Evolutionary conservation across 352 stramenopile genomes (phyloP), one percentile per base, ranked within the genome.

Genomic region (Elongisporangium undulatum): DNA sequence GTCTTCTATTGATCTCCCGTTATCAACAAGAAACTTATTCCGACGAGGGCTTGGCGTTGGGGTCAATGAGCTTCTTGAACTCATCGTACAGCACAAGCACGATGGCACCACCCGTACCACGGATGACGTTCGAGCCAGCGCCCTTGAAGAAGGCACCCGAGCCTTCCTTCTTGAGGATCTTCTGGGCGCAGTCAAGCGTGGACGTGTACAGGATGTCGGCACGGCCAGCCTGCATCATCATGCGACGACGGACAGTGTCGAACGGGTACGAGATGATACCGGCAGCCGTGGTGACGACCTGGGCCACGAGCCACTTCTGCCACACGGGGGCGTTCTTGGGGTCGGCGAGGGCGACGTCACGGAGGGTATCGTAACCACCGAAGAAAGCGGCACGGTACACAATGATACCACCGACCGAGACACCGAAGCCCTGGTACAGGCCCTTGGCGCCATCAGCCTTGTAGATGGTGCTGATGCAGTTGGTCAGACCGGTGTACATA

Each of bases 31-130:
- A 53, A 53, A 59, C 62, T 80, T 80, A 80, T 58, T 77, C 72
- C 67, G 72, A 78, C 62, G 72, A 78, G 63, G 72, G 72, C 72
- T 82, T 81, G 72, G 72, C 72, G 66, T 75, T 75, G 41, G 72
- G 72, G 63, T 75, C 66, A 58, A 92, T 82, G 45, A 92, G 41
- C 65, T 86, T 85, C 89, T 99, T 99, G 85, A 99, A 98, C 83
- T 99, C 96, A 66, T 98, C 97, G 89, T 99, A 99, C 66, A 99
- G 77, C 51, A 99, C 97, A 81, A 99, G 91, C 61, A 99, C 96
- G 58, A 99, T 87, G 57, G 97, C 96, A 79, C 96, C 96, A 71
- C 97, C 97, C 69, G 98, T 98, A 66, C 96, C 98, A 97, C 97
- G 96, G 73, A 99, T 96, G 64, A 98, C 81, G 82, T 99, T 99